A percentile compares a stretch with the other conserved stretches of the same genome.
These are phyloP conservation scores for Arabidopsis thaliana DNA, from an alignment of 345 rosid species.

Conservation along the genomic window DNA sequence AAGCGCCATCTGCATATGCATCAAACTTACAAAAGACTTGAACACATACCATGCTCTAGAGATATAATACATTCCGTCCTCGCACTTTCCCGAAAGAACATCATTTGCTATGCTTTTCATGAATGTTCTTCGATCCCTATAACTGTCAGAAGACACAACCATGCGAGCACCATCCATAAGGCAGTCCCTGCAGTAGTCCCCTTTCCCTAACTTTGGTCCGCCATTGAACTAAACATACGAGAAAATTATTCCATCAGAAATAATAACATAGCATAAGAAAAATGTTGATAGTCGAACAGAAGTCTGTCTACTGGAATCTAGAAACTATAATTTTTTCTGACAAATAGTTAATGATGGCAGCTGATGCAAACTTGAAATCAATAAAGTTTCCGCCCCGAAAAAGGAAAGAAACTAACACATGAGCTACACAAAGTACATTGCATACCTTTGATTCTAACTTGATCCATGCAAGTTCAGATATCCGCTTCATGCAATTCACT, in stretches of 20 bases:
- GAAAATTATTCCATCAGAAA: conserved; percentile 39
- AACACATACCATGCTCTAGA: conserved; percentile 79
- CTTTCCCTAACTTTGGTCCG: conserved; percentile 73
- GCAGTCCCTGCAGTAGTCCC: conserved; percentile 79
- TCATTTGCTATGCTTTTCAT: conserved; percentile 73
- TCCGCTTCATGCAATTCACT: conserved; percentile 74
- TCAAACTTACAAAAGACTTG: conserved; percentile 33
- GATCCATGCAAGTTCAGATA: conserved; percentile 79
- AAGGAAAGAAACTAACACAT: conserved; percentile 30
- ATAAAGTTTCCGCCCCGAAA: conserved; percentile 14
- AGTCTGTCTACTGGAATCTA: conserved; percentile 19
- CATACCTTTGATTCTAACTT: conserved; percentile 77
- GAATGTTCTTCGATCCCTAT: conserved; percentile 80
- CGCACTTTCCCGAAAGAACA: conserved; percentile 68
- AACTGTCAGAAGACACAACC: conserved; percentile 84
- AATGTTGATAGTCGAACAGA: conserved; percentile 10
- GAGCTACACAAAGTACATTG: neutral
- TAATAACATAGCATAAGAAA: conserved; percentile 2
- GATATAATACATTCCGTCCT: conserved; percentile 73
- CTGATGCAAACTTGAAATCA: conserved; percentile 25
- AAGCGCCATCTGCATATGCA: conserved; percentile 25
- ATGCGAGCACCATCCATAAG: conserved; percentile 73
- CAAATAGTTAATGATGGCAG: conserved; percentile 20
- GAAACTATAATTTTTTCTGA: conserved; percentile 18
- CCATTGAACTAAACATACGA: conserved; percentile 63